Base-by-base conservation (phyloP, 345 rosid genomes). In the Erodium maritimum region DNA sequence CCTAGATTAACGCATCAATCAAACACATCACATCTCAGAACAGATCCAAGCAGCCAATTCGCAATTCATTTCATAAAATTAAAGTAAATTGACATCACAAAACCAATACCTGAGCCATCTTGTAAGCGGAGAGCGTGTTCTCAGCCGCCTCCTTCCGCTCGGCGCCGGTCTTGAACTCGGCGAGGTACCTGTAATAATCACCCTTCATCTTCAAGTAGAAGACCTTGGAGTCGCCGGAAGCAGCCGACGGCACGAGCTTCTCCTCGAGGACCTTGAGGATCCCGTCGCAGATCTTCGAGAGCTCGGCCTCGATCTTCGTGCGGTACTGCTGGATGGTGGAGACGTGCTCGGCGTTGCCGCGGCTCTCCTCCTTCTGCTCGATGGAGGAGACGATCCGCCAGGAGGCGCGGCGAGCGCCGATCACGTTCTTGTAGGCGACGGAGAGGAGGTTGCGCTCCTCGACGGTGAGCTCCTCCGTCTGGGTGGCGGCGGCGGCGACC, bases 141-240 rank as follows among this genome's bases (percentile, higher is more conserved):
- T 74, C 78, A 16, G 78, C 74, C 8, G 74, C 78, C 8, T 70
- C 55, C 52, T 70, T 69, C 54, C 69, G 62, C 74, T 69, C 72
- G 18, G 64, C 74, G 6, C 72, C 74, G 23, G 56, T 51, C 62
- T 74, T 74, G 52, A 74, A 74, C 64, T 74, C 78, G 4, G 78
- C 78, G 60, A 73, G 18, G 59, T 73, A 73, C 19, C 77, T 55
- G 20, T 73, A 68, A 53, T 73, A 69, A 57, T 74, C 74, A 3
- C 78, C 78, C 55, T 70, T 74, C 72, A 74, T 74, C 69, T 74
- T 74, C 55, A 63, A 52, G 21, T 69, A 74, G 52, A 74, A 74
- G 21, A 74, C 78, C 63, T 70, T 70, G 5, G 78, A 74, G 18
- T 74, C 78, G 50, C 64, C 56, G n/a, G 63, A 55, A 1, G 52